Conservation (phyloP, 768 basidiomycete genomes). For the Mycena haematopus region DNA sequence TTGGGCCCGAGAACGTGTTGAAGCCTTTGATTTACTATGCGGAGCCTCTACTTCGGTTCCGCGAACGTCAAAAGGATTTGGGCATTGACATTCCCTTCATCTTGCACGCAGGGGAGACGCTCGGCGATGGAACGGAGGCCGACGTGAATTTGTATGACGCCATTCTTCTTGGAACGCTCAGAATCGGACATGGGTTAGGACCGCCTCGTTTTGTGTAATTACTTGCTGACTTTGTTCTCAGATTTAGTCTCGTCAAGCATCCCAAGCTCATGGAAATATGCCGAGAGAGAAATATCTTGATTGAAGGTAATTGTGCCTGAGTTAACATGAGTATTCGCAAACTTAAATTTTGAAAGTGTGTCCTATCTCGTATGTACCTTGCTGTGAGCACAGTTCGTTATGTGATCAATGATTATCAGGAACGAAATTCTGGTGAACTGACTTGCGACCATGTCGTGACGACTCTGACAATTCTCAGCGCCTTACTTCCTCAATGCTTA, state of each 20-base stretch:
- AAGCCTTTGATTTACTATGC: conserved; percentile 69
- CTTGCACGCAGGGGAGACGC: conserved; percentile 83
- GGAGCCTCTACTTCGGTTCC: conserved; percentile 64
- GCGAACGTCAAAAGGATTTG: conserved; percentile 58
- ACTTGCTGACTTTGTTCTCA: conserved; percentile 31
- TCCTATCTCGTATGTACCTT: conserved; percentile 81
- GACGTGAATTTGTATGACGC: conserved; percentile 83
- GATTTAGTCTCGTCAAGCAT: conserved; percentile 80
- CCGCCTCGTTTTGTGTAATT: neutral
- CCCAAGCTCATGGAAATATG: conserved; percentile 75
- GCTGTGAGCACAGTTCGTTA: conserved; percentile 12
- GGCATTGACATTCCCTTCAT: conserved; percentile 76
- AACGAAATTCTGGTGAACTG: conserved; percentile 72
- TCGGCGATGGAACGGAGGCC: conserved; percentile 74
- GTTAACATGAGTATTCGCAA: too few relatives aligned
- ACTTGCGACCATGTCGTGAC: neutral
- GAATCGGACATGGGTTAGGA: conserved; percentile 80
- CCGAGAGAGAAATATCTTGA: conserved; percentile 62
- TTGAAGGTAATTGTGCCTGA: too few relatives aligned
- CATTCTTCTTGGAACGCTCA: conserved; percentile 76
- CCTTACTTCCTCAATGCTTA: conserved; percentile 79
- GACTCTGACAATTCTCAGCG: conserved; percentile 48
- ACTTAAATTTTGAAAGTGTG: too few relatives aligned
- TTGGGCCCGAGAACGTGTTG: conserved; percentile 72
- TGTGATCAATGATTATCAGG: conserved; percentile 39